Base-by-base conservation (phyloP, 306 rosid genomes). In the Cicer cuneatum region DNA sequence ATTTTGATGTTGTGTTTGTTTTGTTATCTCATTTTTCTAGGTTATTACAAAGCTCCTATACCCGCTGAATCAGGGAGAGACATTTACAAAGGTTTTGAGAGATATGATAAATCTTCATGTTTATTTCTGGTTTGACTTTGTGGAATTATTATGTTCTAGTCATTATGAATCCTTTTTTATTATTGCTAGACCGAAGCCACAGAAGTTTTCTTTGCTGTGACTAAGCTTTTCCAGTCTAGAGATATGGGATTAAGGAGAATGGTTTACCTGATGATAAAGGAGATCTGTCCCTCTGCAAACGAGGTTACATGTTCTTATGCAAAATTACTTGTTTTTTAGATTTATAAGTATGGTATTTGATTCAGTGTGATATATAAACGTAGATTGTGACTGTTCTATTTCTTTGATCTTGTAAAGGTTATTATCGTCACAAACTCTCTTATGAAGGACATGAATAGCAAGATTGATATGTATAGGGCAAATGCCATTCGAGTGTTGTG, bases 391-490 rank as follows among this genome's bases (percentile, higher is more conserved):
- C 77, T 77, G 38, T 65, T 82, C 46, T 33, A 16, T 70, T 39
- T 65, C 38, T 35, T 67, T 71, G n/a, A 81, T 82, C 59, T 67
- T 53, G 54, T 53, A 29, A 62, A 95, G 99, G 99, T 95, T 81
- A 95, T 95, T 66, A 95, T 95, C 7, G 99, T 95, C 82, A 95
- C 99, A 53, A 95, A 98, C 89, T 95, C 98, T 76, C 96, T 95
- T 37, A 95, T 95, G 99, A 95, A 95, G 86, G 99, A 95, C 80
- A 95, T 95, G 99, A 95, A 90, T 73, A 95, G 99, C 81, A 95
- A 92, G 88, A 89, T 93, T 42, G 99, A 95, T 78, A 92, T 95
- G 99, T 95, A 95, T 77, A 82, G 95, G 82, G 98, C 99, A 58
- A 95, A 95, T 89, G 96, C 99, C 69, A 95, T 92, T 80, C 98